Percentiles rank a stretch among this genome's conserved stretches.
These are phyloP conservation scores for Phytophthora pisi DNA, from an alignment of 352 stramenopile genomes.

Conservation along the genomic window DNA sequence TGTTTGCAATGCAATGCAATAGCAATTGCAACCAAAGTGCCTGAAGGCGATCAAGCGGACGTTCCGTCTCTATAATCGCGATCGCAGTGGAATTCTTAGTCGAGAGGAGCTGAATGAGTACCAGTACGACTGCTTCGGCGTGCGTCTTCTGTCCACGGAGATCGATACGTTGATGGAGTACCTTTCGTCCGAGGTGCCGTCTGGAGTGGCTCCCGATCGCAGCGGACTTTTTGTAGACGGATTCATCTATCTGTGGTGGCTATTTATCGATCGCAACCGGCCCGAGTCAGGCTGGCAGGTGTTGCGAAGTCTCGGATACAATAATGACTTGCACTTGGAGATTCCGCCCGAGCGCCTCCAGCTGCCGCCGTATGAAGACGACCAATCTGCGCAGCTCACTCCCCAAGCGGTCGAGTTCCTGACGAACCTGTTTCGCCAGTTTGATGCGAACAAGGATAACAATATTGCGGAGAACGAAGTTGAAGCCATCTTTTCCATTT, in stretches of 20 bases:
- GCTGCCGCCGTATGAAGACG: conserved; percentile 60
- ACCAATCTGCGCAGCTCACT: conserved; percentile 82
- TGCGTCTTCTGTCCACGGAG: conserved; percentile 76
- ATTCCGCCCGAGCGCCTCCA: conserved; percentile 72
- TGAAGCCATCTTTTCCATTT: conserved; percentile 86
- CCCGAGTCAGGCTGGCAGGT: conserved; percentile 91
- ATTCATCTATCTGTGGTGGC: conserved; percentile 85
- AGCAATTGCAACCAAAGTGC: conserved; percentile 84
- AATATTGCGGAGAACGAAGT: conserved; percentile 72
- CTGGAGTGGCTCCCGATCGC: conserved; percentile 69
- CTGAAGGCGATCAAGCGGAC: conserved; percentile 87
- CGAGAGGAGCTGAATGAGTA: conserved; percentile 90
- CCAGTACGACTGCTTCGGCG: conserved; percentile 88
- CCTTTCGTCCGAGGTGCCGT: conserved; percentile 63
- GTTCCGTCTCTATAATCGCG: conserved; percentile 86
- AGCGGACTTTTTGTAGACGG: conserved; percentile 76
- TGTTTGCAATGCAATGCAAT: not conserved
- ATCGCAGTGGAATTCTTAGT: conserved; percentile 81
- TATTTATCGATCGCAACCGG: conserved; percentile 90
- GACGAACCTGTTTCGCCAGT: conserved; percentile 78
- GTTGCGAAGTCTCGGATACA: conserved; percentile 82
- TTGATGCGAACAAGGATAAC: conserved; percentile 85
- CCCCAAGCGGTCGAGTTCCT: conserved; percentile 72
- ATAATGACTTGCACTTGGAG: conserved; percentile 78
- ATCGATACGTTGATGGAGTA: conserved; percentile 90